phyloP scores from a whole-genome alignment of 1,284 basidiomycete species.

The Moniliophthora roreri region DNA sequence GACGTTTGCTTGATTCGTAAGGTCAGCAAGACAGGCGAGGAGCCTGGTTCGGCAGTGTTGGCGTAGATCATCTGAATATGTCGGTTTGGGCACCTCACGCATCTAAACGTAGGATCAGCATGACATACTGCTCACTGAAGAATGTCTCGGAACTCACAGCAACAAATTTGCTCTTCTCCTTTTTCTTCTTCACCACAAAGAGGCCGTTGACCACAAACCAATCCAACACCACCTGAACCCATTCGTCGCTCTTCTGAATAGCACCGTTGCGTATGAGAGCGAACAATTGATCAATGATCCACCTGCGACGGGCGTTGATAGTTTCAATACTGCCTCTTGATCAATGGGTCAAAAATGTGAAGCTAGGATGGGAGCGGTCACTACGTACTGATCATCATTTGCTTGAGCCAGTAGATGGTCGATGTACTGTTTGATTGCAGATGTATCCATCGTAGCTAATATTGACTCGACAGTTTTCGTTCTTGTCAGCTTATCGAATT shows the following conservation, averaged over 20 bases:
- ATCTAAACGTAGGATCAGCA: slow-evolving; percentile 41
- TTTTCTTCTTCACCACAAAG: slow-evolving; percentile 75
- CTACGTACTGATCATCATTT: slow-evolving; percentile 40
- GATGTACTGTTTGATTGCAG: slow-evolving; percentile 82
- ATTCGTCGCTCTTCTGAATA: slow-evolving; percentile 80
- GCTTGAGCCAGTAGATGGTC: slow-evolving; percentile 67
- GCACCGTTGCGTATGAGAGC: slow-evolving; percentile 78
- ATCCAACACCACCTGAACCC: slow-evolving; percentile 75
- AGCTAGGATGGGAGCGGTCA: neutral
- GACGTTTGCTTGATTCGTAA: slow-evolving; percentile 58
- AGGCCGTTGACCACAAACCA: slow-evolving; percentile 86
- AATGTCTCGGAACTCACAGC: slow-evolving; percentile 59
- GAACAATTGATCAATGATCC: slow-evolving; percentile 88
- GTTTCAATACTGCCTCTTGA: slow-evolving; percentile 46
- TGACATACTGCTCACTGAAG: neutral
- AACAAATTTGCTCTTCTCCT: slow-evolving; percentile 61
- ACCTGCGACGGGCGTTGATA: slow-evolving; percentile 60
- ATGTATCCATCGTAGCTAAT: slow-evolving; percentile 71
- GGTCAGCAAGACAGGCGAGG: slow-evolving; percentile 74
- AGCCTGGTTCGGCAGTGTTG: slow-evolving; percentile 69
- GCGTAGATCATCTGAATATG: slow-evolving; percentile 73
- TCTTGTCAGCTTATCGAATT: slow-evolving; percentile 91
- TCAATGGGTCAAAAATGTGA: slow-evolving; percentile 5
- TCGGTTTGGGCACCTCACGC: slow-evolving; percentile 60
- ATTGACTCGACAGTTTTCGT: slow-evolving; percentile 93